Conservation (phyloP, 495 filamentous ascomycete genomes). For the Aspergillus sclerotiicarbonarius region DNA sequence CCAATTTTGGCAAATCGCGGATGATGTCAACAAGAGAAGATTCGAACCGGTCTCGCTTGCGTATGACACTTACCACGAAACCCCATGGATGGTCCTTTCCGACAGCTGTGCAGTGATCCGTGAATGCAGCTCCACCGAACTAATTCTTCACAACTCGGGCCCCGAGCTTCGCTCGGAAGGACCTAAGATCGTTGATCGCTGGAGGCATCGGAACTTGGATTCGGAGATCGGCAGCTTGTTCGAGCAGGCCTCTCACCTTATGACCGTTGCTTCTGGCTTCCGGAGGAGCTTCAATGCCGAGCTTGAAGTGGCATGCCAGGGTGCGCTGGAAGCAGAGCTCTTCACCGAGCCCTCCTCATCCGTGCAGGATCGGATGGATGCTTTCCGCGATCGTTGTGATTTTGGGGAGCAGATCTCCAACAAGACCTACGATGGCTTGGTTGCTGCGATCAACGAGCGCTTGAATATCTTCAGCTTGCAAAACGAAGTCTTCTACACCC, state of each 20-base stretch:
- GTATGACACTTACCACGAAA: conserved; percentile 64
- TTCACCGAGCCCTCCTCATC: conserved; percentile 64
- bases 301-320: conserved; percentile 57
- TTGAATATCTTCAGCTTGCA: conserved; percentile 45
- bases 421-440: conserved; percentile 55
- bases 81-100: conserved; percentile 79
- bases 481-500: conserved; percentile 49
- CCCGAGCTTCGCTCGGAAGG: conserved; percentile 31
- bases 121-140: conserved; percentile 73
- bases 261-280: conserved; percentile 61
- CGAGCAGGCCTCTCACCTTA: conserved; percentile 45
- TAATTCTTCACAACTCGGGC: conserved; percentile 50
- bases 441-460: conserved; percentile 38
- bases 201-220: conserved; percentile 41
- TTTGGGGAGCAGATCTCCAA: conserved; percentile 73
- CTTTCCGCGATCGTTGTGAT: conserved; percentile 67
- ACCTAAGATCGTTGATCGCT: conserved; percentile 41
- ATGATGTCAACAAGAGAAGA: conserved; percentile 81
- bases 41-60: conserved; percentile 74
- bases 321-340: conserved; percentile 64
- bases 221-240: conserved; percentile 38
- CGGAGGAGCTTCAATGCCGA: conserved; percentile 56
- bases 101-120: conserved; percentile 76
- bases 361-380: conserved; percentile 64
- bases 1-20: conserved; percentile 78